A percentile compares a stretch with the other conserved stretches of the same genome.
phyloP scores from a whole-genome alignment of 2,329 filamentous ascomycete genomes.

The Aureobasidium sp. region DNA sequence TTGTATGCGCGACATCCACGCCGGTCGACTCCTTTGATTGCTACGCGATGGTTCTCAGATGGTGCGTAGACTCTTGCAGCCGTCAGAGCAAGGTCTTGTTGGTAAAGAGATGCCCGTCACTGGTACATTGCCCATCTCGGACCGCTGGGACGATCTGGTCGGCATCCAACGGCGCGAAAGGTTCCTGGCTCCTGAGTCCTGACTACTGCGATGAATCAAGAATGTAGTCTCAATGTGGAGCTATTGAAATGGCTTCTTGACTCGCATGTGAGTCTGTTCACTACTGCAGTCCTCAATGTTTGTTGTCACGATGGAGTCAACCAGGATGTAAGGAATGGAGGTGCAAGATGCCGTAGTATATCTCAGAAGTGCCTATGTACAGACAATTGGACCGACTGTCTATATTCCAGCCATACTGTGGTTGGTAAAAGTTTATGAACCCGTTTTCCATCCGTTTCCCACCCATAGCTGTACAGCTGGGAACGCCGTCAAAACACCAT shows the following conservation, averaged over 20 bases:
- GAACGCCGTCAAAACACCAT: slow-evolving; percentile 6
- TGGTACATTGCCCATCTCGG: background rate
- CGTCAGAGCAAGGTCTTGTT: background rate
- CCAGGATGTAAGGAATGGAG: background rate
- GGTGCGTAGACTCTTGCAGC: background rate
- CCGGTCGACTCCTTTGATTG: background rate
- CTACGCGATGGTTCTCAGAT: background rate
- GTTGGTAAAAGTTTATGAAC: background rate
- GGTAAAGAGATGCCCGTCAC: background rate
- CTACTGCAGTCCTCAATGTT: background rate
- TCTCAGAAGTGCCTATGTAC: background rate
- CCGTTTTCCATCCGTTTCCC: background rate
- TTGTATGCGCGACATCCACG: slow-evolving; percentile 8
- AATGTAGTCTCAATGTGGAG: background rate
- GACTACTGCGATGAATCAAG: background rate
- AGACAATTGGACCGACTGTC: background rate
- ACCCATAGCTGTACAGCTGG: slow-evolving; percentile 1
- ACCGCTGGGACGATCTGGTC: background rate
- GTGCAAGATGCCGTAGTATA: background rate
- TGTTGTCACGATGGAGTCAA: background rate
- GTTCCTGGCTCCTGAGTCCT: background rate
- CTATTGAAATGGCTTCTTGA: background rate
- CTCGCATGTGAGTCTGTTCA: background rate
- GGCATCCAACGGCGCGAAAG: background rate
- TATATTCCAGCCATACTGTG: background rate